These are phyloP conservation scores for Saksenaea vasiformis DNA, from an alignment of 371 early-diverging fungal species.

Conservation along the genomic window DNA sequence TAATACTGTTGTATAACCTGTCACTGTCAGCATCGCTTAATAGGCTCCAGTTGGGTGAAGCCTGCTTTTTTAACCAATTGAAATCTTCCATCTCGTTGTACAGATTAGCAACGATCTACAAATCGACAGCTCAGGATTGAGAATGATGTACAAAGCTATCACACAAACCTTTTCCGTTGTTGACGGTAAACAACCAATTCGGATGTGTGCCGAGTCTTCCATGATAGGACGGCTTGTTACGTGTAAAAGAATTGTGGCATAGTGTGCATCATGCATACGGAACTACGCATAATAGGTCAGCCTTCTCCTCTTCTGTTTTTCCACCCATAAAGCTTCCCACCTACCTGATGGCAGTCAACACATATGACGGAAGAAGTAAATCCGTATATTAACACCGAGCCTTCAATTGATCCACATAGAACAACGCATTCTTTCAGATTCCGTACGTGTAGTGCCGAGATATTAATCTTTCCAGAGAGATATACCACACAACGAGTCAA, in stretches of 20 bases:
- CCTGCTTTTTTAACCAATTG: conserved; percentile 79
- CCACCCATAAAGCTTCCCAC: background rate
- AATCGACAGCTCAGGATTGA: background rate
- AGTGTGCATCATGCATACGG: conserved; percentile 73
- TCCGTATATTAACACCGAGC: conserved; percentile 70
- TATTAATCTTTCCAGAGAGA: conserved; percentile 28
- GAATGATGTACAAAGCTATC: background rate
- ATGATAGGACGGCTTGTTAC: conserved; percentile 82
- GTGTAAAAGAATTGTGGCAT: conserved; percentile 63
- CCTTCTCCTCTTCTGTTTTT: background rate
- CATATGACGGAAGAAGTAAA: conserved; percentile 59
- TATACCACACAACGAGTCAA: conserved; percentile 58
- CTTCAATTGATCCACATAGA: conserved; percentile 63
- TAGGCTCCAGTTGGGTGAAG: conserved; percentile 73
- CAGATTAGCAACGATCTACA: conserved; percentile 30
- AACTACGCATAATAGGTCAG: conserved; percentile 44
- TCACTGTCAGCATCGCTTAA: background rate
- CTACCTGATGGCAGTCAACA: conserved; percentile 78
- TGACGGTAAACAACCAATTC: conserved; percentile 41
- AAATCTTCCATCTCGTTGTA: conserved; percentile 79
- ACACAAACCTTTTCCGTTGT: background rate
- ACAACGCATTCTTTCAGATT: conserved; percentile 63
- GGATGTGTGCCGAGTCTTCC: conserved; percentile 67
- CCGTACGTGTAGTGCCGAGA: conserved; percentile 71
- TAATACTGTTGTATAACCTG: background rate